phyloP scores from a whole-genome alignment of 2,329 filamentous ascomycete species.

The Ophiostoma sp. region DNA sequence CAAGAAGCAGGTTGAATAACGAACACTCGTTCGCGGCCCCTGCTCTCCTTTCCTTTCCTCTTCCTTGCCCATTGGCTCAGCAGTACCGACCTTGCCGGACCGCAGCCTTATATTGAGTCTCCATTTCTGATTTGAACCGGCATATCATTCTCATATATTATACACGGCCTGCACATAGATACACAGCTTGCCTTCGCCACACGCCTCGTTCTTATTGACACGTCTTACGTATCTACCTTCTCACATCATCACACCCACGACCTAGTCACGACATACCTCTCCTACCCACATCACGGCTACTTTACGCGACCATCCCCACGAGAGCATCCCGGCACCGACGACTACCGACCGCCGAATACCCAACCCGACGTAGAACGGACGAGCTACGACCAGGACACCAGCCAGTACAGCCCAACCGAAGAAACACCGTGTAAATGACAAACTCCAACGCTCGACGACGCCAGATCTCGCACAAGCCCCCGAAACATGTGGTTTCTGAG shows the following conservation, averaged over 20 bases:
- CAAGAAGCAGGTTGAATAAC: background rate
- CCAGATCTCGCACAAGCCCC: slow-evolving; percentile 42
- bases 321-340: background rate
- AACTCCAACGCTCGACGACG: slow-evolving; percentile 41
- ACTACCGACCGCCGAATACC: background rate
- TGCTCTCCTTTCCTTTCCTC: background rate
- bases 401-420: background rate
- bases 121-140: background rate
- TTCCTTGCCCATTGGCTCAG: background rate
- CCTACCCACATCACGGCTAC: background rate
- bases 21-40: background rate
- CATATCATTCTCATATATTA: background rate
- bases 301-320: background rate
- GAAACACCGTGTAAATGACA: slow-evolving; percentile 38
- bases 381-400: background rate
- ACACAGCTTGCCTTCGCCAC: background rate
- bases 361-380: background rate
- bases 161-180: background rate
- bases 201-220: background rate
- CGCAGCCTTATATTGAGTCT: slow-evolving; percentile 4
- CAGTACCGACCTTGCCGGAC: slow-evolving; percentile 7
- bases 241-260: background rate
- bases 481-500: slow-evolving; percentile 35
- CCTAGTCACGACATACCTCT: background rate
- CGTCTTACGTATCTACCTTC: background rate